These are phyloP conservation scores for Exophiala viscosa DNA, from an alignment of 2,329 filamentous ascomycete species.

Conservation along the genomic window DNA sequence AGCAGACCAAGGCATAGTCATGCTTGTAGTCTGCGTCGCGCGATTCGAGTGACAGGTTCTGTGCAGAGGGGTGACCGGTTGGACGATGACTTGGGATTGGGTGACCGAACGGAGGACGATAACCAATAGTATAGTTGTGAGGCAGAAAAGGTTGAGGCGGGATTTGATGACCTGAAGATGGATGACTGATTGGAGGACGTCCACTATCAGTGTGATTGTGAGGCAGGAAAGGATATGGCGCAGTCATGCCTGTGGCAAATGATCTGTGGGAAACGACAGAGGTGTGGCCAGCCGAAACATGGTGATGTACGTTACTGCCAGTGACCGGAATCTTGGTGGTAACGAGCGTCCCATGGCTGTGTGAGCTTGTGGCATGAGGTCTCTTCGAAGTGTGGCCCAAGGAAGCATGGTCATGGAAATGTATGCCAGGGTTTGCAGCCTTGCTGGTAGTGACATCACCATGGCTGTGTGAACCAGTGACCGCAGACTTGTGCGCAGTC, in stretches of 20 bases:
- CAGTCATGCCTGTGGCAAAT: not conserved
- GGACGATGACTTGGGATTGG: not conserved
- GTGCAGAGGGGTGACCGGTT: not conserved
- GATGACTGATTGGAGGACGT: not conserved
- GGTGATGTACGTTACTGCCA: not conserved
- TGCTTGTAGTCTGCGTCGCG: not conserved
- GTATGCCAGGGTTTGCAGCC: no score
- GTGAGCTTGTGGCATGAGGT: no score
- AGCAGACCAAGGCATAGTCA: slow-evolving; percentile 1
- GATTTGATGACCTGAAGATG: not conserved
- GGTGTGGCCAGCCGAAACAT: not conserved
- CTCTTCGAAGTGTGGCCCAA: no score
- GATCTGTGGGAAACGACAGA: not conserved
- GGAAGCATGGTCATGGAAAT: no score
- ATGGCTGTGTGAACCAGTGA: no score
- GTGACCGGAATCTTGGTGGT: no score
- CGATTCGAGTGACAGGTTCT: not conserved
- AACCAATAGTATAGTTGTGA: not conserved
- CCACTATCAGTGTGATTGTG: not conserved
- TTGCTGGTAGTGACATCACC: no score
- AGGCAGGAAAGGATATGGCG: not conserved
- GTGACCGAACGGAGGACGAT: not conserved
- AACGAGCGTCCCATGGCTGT: no score
- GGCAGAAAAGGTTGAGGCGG: not conserved
- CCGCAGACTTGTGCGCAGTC: no score